Evolutionary conservation across 2,329 filamentous ascomycete genomes (phyloP).

Genomic region (Lecanicillium sp.): DNA sequence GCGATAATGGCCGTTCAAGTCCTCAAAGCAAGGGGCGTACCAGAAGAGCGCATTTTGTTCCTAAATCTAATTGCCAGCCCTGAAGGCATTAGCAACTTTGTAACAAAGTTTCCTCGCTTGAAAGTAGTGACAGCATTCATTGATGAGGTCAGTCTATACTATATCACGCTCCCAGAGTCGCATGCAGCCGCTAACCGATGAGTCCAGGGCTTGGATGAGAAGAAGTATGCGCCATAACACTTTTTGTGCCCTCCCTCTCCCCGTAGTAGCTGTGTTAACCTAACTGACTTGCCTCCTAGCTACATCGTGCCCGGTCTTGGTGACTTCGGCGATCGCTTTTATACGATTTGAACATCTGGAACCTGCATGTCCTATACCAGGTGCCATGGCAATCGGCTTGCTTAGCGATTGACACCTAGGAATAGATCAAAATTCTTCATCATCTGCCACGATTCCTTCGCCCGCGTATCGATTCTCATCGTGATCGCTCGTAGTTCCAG

Average conservation of each 20-base stretch:
- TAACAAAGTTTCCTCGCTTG: slow-evolving; percentile 78
- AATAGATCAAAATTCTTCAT: slow-evolving; percentile 45
- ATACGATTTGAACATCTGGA: slow-evolving; percentile 59
- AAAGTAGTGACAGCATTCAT: slow-evolving; percentile 94
- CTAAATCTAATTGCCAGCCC: slow-evolving; percentile 97
- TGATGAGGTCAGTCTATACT: slow-evolving; percentile 64
- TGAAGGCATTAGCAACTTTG: slow-evolving; percentile 83
- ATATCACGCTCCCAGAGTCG: slow-evolving; percentile 3
- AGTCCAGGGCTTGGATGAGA: slow-evolving; percentile 84
- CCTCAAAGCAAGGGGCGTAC: slow-evolving; percentile 80
- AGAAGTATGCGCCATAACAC: slow-evolving; percentile 62
- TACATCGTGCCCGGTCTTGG: slow-evolving; percentile 93
- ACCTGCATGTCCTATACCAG: background rate
- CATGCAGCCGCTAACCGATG: background rate
- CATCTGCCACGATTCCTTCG: slow-evolving; percentile 44
- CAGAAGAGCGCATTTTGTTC: slow-evolving; percentile 92
- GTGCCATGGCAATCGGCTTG: background rate
- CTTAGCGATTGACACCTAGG: background rate
- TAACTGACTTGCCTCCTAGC: slow-evolving; percentile 45
- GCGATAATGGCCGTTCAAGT: slow-evolving; percentile 97
- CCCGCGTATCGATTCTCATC: slow-evolving; percentile 49
- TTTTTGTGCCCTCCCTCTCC: slow-evolving; percentile 5
- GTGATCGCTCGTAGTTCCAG: slow-evolving; percentile 28
- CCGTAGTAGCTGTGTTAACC: slow-evolving; percentile 9
- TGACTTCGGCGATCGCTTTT: slow-evolving; percentile 94